Evolutionary conservation across 2,329 filamentous ascomycete species (phyloP).

Genomic region (Davidsoniella eucalypti): DNA sequence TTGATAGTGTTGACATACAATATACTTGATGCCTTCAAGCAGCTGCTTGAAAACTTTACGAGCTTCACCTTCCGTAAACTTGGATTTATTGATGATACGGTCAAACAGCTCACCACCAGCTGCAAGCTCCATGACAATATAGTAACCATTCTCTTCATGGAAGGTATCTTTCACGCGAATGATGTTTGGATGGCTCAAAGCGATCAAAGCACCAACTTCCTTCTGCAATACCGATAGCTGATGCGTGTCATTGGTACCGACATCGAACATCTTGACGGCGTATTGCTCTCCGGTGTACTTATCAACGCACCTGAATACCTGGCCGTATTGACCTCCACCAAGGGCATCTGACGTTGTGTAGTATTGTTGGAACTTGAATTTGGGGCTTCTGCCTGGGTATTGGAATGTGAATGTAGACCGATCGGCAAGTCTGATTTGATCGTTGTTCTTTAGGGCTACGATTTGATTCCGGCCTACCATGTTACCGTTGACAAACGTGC

Average conservation of each 20-base stretch:
- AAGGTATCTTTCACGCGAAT: conserved; percentile 91
- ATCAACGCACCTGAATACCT: conserved; percentile 82
- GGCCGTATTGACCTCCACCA: conserved; percentile 89
- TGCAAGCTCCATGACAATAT: conserved; percentile 79
- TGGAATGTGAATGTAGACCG: conserved; percentile 81
- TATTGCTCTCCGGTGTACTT: conserved; percentile 66
- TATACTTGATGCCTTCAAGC: conserved; percentile 85
- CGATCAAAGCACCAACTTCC: conserved; percentile 91
- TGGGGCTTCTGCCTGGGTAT: conserved; percentile 53
- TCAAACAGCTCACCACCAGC: conserved; percentile 93
- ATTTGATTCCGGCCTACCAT: conserved; percentile 84
- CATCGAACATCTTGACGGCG: conserved; percentile 89
- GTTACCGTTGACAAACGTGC: conserved; percentile 88
- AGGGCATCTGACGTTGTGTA: conserved; percentile 73
- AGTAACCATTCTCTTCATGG: conserved; percentile 78
- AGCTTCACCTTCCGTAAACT: conserved; percentile 67
- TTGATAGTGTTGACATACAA: conserved; percentile 41
- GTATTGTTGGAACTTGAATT: conserved; percentile 63
- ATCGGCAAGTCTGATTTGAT: conserved; percentile 77
- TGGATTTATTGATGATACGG: conserved; percentile 78
- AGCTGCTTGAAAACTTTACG: conserved; percentile 80
- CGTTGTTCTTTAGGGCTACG: conserved; percentile 71
- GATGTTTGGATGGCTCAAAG: conserved; percentile 87
- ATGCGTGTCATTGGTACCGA: conserved; percentile 39
- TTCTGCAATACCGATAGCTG: conserved; percentile 52